A percentile compares a stretch with the other conserved stretches of the same genome.
Conservation (phyloP, 176 grass and related monocot genomes). For the Ensete ventricosum region DNA sequence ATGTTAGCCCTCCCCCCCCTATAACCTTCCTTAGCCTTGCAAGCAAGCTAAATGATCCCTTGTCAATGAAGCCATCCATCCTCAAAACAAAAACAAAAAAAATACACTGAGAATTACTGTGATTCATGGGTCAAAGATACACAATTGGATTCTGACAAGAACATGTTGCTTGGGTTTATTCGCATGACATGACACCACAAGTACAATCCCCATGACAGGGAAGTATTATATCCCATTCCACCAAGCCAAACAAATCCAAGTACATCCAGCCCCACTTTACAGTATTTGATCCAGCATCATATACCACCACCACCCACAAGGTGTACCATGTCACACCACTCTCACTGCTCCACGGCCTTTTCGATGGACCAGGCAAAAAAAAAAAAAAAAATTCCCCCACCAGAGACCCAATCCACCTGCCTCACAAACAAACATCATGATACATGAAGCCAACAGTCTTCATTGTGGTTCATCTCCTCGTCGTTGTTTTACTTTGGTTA, state of each 20-base stretch:
- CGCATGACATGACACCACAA: constrained; percentile 1
- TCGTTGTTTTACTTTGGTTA: background rate
- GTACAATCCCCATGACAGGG: background rate
- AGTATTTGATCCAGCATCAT: background rate
- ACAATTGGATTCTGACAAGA: background rate
- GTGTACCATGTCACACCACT: background rate
- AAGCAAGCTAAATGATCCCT: too few species aligned
- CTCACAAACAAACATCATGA: too few species aligned
- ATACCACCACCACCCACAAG: background rate
- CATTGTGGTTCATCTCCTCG: background rate
- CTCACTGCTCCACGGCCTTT: background rate
- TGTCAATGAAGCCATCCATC: too few species aligned
- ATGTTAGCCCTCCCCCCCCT: too few species aligned
- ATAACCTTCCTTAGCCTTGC: too few species aligned
- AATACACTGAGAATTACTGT: too few species aligned
- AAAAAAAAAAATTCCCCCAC: too few species aligned
- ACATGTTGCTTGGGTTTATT: background rate
- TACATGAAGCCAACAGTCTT: background rate
- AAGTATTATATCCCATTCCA: constrained; percentile 1
- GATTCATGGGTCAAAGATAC: background rate
- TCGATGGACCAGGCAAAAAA: background rate
- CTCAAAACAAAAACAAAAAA: too few species aligned
- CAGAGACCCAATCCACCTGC: too few species aligned
- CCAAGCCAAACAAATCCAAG: constrained; percentile 12
- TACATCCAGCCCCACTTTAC: constrained; percentile 4